phyloP scores from a whole-genome alignment of 108 stramenopile genomes.

The Nitzschia sp. region DNA sequence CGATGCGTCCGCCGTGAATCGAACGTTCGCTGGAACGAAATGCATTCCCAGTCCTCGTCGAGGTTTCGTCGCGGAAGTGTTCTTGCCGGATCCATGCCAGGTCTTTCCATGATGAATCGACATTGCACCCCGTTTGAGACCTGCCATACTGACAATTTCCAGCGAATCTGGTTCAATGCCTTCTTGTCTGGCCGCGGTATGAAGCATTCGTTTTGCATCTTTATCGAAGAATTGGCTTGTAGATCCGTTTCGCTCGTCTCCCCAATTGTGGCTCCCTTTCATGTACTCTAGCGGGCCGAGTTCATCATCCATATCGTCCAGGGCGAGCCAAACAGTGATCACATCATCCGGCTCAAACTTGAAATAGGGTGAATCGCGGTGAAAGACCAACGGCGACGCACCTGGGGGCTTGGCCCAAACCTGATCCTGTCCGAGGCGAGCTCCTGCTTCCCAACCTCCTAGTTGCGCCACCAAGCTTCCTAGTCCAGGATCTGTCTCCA shows the following conservation, averaged over 20 bases:
- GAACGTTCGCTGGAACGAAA: constrained; percentile 72
- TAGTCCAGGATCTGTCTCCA: constrained; percentile 52
- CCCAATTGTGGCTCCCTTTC: constrained; percentile 70
- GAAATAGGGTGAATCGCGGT: constrained; percentile 86
- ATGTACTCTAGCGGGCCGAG: constrained; percentile 85
- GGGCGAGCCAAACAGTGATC: constrained; percentile 82
- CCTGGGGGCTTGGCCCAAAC: constrained; percentile 84
- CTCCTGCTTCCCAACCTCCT: constrained; percentile 68
- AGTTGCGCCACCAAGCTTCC: constrained; percentile 64
- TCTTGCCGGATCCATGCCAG: constrained; percentile 82
- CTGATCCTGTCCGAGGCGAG: constrained; percentile 84
- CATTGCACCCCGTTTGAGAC: constrained; percentile 62
- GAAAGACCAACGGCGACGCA: constrained; percentile 72
- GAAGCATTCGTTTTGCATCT: constrained; percentile 41
- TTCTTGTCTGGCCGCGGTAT: constrained; percentile 54
- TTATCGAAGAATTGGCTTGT: constrained; percentile 66
- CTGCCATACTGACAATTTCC: constrained; percentile 63
- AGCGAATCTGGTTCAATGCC: constrained; percentile 47
- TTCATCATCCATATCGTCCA: constrained; percentile 82
- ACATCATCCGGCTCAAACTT: constrained; percentile 77
- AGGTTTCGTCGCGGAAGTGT: constrained; percentile 41
- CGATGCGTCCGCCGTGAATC: constrained; percentile 62
- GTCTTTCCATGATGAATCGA: constrained; percentile 79
- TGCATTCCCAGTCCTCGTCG: constrained; percentile 82
- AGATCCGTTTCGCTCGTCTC: constrained; percentile 60